Percentiles rank a stretch among this genome's conserved stretches.
These are phyloP conservation scores for Cyberlindnera xylosilytica DNA, from an alignment of 805 yeast species.

Conservation along the genomic window DNA sequence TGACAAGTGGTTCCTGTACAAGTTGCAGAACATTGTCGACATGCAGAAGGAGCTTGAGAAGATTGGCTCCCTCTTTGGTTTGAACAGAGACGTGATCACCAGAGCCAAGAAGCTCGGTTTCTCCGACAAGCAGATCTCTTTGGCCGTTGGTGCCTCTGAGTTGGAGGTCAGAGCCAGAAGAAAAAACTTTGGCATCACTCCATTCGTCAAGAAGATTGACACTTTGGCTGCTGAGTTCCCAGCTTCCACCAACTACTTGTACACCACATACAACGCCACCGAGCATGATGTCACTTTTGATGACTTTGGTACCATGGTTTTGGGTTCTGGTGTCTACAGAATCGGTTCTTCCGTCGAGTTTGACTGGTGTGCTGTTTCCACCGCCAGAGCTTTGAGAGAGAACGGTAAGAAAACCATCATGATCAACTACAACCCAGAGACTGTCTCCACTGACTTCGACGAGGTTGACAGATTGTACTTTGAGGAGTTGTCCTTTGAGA, in stretches of 20 bases:
- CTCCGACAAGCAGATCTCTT: slow-evolving; percentile 89
- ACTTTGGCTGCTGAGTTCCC: slow-evolving; percentile 99
- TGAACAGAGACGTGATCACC: slow-evolving; percentile 66
- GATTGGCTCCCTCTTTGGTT: slow-evolving; percentile 51
- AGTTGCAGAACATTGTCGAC: slow-evolving; percentile 87
- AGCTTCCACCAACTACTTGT: slow-evolving; percentile 91
- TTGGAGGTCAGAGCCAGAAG: slow-evolving; percentile 79
- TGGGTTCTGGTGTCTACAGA: slow-evolving; percentile 99
- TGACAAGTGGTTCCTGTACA: slow-evolving; percentile 94
- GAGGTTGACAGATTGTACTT: slow-evolving; percentile 97
- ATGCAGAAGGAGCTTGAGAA: slow-evolving; percentile 79
- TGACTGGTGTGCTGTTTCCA: slow-evolving; percentile 98
- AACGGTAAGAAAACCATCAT: slow-evolving; percentile 87
- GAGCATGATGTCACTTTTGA: slow-evolving; percentile 79
- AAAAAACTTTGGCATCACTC: slow-evolving; percentile 74
- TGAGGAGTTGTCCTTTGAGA: slow-evolving; percentile 91
- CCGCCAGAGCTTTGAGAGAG: slow-evolving; percentile 90
- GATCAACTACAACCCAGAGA: slow-evolving; percentile 98
- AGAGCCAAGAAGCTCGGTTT: slow-evolving; percentile 93
- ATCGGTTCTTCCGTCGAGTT: slow-evolving; percentile 98
- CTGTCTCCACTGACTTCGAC: slow-evolving; percentile 96
- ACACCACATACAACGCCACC: slow-evolving; percentile 93
- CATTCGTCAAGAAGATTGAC: slow-evolving; percentile 95
- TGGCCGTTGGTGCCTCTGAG: slow-evolving; percentile 71
- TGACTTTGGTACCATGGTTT: slow-evolving; percentile 89